Percentiles rank a stretch among this genome's conserved stretches.
Conservation (phyloP, 768 basidiomycete genomes). For the Lactarius tabidus region DNA sequence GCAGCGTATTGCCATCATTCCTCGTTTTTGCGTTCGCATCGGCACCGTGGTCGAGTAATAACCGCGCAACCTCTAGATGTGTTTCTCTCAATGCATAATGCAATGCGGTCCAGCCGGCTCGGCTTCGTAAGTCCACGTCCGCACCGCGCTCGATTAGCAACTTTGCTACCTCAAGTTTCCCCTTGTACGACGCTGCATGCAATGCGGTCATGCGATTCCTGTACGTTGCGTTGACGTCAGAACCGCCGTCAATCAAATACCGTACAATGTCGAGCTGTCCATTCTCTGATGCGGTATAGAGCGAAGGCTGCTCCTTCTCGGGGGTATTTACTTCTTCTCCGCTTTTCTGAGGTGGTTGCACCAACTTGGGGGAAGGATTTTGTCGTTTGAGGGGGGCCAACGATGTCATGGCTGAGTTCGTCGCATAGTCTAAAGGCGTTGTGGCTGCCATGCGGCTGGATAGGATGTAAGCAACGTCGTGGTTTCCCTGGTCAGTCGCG, state of each 20-base stretch:
- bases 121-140: background rate
- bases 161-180: background rate
- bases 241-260: too few relatives aligned
- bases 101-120: background rate
- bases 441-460: too few relatives aligned
- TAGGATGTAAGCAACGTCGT: too few relatives aligned
- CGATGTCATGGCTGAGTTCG: too few relatives aligned
- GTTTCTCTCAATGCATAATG: background rate
- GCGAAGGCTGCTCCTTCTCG: too few relatives aligned
- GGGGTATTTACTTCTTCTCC: too few relatives aligned
- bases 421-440: too few relatives aligned
- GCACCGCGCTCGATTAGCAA: background rate
- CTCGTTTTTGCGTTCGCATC: background rate
- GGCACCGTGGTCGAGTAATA: background rate
- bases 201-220: background rate
- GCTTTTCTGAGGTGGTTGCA: too few relatives aligned
- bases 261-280: background rate
- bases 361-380: too few relatives aligned
- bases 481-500: too few relatives aligned
- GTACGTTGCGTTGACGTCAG: background rate
- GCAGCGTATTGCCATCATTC: background rate
- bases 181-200: background rate
- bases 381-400: too few relatives aligned
- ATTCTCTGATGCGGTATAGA: background rate
- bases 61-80: background rate